Percentiles rank a stretch among this genome's conserved stretches.
Evolutionary conservation across 768 basidiomycete genomes (phyloP).

Genomic region (Xanthoconium purpureum): DNA sequence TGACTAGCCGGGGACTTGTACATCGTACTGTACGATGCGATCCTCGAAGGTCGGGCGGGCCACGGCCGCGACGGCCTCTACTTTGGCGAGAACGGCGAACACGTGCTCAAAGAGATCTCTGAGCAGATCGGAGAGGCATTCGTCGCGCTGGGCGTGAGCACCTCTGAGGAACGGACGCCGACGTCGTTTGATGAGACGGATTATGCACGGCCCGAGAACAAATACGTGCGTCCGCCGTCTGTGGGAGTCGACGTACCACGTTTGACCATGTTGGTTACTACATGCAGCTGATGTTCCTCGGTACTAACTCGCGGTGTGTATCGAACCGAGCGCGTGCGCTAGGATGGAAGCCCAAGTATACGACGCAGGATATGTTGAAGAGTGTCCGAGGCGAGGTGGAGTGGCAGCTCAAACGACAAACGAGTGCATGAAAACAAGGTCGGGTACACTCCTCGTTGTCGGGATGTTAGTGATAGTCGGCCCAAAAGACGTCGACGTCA

Average conservation of each 20-base stretch:
- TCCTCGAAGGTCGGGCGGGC: too few relatives aligned
- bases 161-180: not conserved
- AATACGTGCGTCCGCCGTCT: not conserved
- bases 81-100: not conserved
- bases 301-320: not conserved
- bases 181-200: too few relatives aligned
- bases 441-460: too few relatives aligned
- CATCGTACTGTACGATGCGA: too few relatives aligned
- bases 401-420: too few relatives aligned
- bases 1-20: too few relatives aligned
- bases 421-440: too few relatives aligned
- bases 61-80: not conserved
- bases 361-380: too few relatives aligned
- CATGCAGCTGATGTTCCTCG: not conserved
- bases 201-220: too few relatives aligned
- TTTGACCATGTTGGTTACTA: not conserved
- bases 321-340: not conserved
- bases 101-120: not conserved
- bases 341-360: not conserved
- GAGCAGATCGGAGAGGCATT: not conserved
- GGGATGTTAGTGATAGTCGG: too few relatives aligned
- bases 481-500: too few relatives aligned
- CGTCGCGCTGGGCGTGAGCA: not conserved
- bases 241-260: not conserved
- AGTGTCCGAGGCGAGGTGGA: not conserved